These are phyloP conservation scores for Aspergillus clavatus DNA, from an alignment of 2,329 filamentous ascomycete species.

Conservation along the genomic window DNA sequence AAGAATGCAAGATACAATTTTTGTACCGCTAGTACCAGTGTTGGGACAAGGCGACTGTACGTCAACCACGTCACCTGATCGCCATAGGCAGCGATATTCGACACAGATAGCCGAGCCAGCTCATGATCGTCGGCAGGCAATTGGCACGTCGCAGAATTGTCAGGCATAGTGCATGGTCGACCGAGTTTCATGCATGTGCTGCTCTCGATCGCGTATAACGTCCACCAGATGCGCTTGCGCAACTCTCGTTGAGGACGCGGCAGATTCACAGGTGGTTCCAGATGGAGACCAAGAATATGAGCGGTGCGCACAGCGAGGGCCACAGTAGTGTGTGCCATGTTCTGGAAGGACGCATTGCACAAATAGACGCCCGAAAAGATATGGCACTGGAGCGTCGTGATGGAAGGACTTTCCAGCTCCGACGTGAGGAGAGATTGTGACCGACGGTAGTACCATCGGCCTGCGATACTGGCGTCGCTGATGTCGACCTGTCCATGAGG, in stretches of 20 bases:
- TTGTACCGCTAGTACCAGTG: conserved; percentile 31
- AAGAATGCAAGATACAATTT: conserved; percentile 35
- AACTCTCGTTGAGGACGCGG: conserved; percentile 38
- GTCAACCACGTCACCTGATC: conserved; percentile 39
- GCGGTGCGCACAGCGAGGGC: conserved; percentile 44
- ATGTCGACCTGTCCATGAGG: neutral
- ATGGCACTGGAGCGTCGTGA: conserved; percentile 48
- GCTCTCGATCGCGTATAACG: conserved; percentile 46
- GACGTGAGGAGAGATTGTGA: conserved; percentile 42
- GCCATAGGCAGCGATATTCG: conserved; percentile 28
- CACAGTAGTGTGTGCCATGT: conserved; percentile 43
- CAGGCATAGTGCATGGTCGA: conserved; percentile 38
- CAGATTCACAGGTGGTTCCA: conserved; percentile 39
- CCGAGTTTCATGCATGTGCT: conserved; percentile 47
- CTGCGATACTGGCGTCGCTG: conserved; percentile 41
- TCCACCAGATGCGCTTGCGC: conserved; percentile 52
- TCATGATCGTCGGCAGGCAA: conserved; percentile 37
- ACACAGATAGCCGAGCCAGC: conserved; percentile 26
- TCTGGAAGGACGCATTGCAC: conserved; percentile 46
- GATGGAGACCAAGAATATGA: conserved; percentile 47
- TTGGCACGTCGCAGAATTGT: conserved; percentile 31
- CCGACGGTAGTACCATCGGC: conserved; percentile 46
- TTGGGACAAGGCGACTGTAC: conserved; percentile 32
- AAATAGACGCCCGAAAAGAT: conserved; percentile 45
- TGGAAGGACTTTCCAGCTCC: conserved; percentile 47